A percentile compares a stretch with the other conserved stretches of the same genome.
These are phyloP conservation scores for Phaffomyces thermotolerans DNA, from an alignment of 805 yeast species.

Conservation along the genomic window DNA sequence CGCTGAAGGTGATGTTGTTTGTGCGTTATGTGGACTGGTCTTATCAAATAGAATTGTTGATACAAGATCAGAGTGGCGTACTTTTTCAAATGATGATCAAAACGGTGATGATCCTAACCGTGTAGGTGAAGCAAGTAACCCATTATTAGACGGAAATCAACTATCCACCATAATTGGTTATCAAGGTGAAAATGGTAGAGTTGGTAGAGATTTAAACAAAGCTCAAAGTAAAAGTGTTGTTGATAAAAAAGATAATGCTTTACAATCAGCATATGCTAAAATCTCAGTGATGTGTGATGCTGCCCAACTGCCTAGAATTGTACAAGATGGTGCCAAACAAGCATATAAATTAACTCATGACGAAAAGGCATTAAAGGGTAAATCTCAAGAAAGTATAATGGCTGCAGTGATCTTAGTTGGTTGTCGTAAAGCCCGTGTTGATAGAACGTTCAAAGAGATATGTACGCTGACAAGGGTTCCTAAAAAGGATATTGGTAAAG, in stretches of 20 bases:
- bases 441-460: slow-evolving; percentile 91
- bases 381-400: slow-evolving; percentile 89
- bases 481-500: slow-evolving; percentile 88
- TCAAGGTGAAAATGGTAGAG: slow-evolving; percentile 69
- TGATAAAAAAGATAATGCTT: slow-evolving; percentile 81
- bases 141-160: slow-evolving; percentile 84
- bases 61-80: slow-evolving; percentile 97
- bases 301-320: slow-evolving; percentile 87
- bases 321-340: slow-evolving; percentile 96
- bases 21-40: slow-evolving; percentile 94
- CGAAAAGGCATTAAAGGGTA: slow-evolving; percentile 78
- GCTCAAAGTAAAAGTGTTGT: slow-evolving; percentile 82
- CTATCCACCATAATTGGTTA: slow-evolving; percentile 87
- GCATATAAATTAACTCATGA: slow-evolving; percentile 89
- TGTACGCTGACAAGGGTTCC: slow-evolving; percentile 94
- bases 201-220: slow-evolving; percentile 84
- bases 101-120: slow-evolving; percentile 98
- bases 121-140: slow-evolving; percentile 97
- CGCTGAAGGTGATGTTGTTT: slow-evolving; percentile 97
- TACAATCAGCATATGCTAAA: slow-evolving; percentile 82
- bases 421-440: slow-evolving; percentile 88
- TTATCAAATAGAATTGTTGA: slow-evolving; percentile 89
- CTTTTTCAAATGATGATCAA: slow-evolving; percentile 95
- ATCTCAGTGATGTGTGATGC: slow-evolving; percentile 97
- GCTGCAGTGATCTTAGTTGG: slow-evolving; percentile 95